Conservation (phyloP, 2,329 filamentous ascomycete species). For the Pseudocercospora musae region DNA sequence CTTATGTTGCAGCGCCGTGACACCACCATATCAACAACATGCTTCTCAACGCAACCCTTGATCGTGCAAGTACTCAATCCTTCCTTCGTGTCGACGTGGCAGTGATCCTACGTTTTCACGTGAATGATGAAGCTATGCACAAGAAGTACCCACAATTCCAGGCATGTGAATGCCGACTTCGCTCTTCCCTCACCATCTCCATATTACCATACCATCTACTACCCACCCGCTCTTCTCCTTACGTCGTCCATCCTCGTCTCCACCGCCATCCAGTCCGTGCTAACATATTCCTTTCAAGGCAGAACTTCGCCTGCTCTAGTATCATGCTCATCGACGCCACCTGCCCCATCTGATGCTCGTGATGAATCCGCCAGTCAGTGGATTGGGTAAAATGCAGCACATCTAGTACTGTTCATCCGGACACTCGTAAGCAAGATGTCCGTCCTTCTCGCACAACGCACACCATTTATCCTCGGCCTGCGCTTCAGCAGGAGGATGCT, state of each 20-base stretch:
- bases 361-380: neutral
- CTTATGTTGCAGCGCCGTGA: neutral
- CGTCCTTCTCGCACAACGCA: constrained; percentile 91
- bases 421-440: constrained; percentile 70
- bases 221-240: neutral
- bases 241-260: neutral
- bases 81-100: neutral
- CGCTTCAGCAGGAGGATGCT: constrained; percentile 32
- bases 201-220: neutral
- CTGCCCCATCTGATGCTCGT: neutral
- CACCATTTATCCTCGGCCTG: constrained; percentile 83
- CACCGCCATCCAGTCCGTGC: neutral
- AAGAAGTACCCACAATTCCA: too few species aligned
- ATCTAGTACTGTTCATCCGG: constrained; percentile 39
- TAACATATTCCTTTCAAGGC: neutral
- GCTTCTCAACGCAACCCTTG: neutral
- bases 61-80: neutral
- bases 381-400: constrained; percentile 8
- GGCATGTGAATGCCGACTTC: neutral
- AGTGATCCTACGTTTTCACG: neutral
- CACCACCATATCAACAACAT: neutral
- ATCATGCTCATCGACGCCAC: neutral
- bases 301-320: neutral
- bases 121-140: neutral
- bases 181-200: neutral